These are phyloP conservation scores for Pseudogymnoascus sp. DNA, from an alignment of 2,329 filamentous ascomycete genomes.

Conservation along the genomic window DNA sequence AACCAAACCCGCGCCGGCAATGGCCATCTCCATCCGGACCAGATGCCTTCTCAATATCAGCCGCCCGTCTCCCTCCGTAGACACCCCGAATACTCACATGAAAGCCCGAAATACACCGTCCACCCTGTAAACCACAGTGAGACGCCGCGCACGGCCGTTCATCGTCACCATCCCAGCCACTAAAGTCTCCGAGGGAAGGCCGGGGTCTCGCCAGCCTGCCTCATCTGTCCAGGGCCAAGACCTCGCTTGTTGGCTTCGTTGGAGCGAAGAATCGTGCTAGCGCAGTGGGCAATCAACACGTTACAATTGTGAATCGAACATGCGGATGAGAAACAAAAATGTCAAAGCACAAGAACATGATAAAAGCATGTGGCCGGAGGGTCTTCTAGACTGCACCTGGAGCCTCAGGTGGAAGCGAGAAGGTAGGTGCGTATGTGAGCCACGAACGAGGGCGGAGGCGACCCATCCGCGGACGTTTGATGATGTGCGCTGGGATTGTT, in stretches of 20 bases:
- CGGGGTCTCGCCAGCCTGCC: background rate
- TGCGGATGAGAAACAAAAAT: background rate
- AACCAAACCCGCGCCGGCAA: background rate
- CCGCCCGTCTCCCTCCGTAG: background rate
- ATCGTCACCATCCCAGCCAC: background rate
- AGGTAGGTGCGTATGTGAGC: background rate
- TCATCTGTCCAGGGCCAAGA: background rate
- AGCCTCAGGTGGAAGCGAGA: background rate
- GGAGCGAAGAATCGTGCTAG: background rate
- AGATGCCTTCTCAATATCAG: background rate
- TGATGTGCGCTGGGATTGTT: background rate
- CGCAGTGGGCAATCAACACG: background rate
- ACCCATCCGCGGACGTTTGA: background rate
- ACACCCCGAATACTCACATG: background rate
- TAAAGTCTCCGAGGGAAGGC: background rate
- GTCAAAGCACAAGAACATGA: background rate
- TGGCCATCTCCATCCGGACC: background rate
- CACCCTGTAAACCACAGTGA: background rate
- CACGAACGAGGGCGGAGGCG: background rate
- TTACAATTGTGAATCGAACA: slow-evolving; percentile 2
- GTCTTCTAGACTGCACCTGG: background rate
- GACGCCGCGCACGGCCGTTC: background rate
- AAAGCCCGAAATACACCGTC: background rate
- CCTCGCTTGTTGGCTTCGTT: background rate
- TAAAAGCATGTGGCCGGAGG: background rate